These are phyloP conservation scores for Inosperma sp. DNA, from an alignment of 768 basidiomycete species.

Conservation along the genomic window DNA sequence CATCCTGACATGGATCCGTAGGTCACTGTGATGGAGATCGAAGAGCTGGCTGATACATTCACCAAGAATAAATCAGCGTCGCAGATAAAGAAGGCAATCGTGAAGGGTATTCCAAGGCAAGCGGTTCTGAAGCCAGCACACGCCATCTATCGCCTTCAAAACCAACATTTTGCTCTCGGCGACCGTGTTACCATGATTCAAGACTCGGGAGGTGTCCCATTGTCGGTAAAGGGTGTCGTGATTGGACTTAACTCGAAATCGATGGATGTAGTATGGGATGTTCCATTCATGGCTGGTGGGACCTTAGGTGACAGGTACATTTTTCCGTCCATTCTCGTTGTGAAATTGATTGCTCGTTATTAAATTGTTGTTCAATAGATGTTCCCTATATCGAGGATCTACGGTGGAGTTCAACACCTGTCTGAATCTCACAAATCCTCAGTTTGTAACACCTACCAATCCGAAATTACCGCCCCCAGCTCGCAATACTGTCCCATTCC, in stretches of 20 bases:
- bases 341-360: slow-evolving; percentile 4
- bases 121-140: slow-evolving; percentile 92
- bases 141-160: slow-evolving; percentile 82
- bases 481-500: slow-evolving; percentile 50
- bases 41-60: slow-evolving; percentile 67
- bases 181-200: slow-evolving; percentile 96
- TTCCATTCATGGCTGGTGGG: slow-evolving; percentile 88
- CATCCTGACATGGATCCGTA: slow-evolving; percentile 24
- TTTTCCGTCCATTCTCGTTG: not conserved
- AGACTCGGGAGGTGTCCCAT: slow-evolving; percentile 88
- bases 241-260: slow-evolving; percentile 81
- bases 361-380: slow-evolving; percentile 42
- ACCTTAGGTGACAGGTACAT: slow-evolving; percentile 77
- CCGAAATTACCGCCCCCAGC: slow-evolving; percentile 51
- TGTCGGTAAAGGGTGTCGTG: slow-evolving; percentile 90
- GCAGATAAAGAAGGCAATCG: slow-evolving; percentile 85
- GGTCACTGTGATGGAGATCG: slow-evolving; percentile 77
- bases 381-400: slow-evolving; percentile 89
- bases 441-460: slow-evolving; percentile 76
- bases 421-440: slow-evolving; percentile 81
- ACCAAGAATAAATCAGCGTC: slow-evolving; percentile 53
- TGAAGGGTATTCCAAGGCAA: slow-evolving; percentile 88
- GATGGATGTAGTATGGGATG: slow-evolving; percentile 96
- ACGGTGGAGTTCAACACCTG: slow-evolving; percentile 84
- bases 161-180: slow-evolving; percentile 82